These are phyloP conservation scores for Prunus fruticosa DNA, from an alignment of 306 rosid genomes.

Conservation along the genomic window DNA sequence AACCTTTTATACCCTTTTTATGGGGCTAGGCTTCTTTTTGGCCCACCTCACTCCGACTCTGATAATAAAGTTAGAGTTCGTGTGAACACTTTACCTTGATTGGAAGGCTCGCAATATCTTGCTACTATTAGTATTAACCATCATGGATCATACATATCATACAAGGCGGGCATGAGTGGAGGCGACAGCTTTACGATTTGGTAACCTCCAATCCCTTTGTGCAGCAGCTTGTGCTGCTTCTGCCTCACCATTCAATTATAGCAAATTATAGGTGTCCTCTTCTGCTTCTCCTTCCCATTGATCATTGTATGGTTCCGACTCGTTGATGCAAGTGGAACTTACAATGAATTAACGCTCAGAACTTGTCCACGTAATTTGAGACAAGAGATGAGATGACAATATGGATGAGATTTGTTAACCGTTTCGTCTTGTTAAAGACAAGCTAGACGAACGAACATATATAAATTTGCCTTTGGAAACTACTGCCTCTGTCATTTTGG, in stretches of 20 bases:
- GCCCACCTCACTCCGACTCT: constrained; percentile 10
- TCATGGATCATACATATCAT: not conserved
- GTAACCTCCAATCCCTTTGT: constrained; percentile 26
- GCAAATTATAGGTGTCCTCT: not conserved
- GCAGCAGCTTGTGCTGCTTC: not conserved
- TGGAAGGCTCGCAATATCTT: constrained; percentile 30
- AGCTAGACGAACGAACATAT: not conserved
- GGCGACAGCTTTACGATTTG: constrained; percentile 59
- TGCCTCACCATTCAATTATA: not conserved
- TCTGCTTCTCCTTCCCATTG: not conserved
- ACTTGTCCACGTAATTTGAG: not conserved
- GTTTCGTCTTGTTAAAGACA: not conserved
- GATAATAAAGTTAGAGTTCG: constrained; percentile 14
- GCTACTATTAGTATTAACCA: not conserved
- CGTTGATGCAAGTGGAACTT: too few species aligned
- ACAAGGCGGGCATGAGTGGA: constrained; percentile 23
- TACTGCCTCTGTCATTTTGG: not conserved
- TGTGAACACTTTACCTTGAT: constrained; percentile 38
- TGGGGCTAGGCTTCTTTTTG: not conserved
- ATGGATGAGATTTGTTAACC: not conserved
- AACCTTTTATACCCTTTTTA: not conserved
- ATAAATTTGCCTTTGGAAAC: constrained; percentile 6
- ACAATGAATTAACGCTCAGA: too few species aligned
- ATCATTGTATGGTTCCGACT: too few species aligned
- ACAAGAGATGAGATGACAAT: not conserved